Conservation (phyloP, 2,329 filamentous ascomycete genomes). For the Colletotrichum siamense region DNA sequence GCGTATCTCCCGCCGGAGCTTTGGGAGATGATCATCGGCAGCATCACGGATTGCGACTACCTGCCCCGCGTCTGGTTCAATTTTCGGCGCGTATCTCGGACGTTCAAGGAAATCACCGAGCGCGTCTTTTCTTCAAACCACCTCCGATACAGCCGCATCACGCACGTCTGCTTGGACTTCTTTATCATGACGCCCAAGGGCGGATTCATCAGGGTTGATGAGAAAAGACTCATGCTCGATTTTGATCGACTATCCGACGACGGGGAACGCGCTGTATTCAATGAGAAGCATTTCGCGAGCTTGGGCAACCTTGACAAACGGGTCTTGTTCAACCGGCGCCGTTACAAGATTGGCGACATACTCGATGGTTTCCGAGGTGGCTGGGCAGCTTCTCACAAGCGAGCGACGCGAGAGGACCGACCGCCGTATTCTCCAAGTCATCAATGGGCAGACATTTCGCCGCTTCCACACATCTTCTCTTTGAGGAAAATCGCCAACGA, state of each 20-base stretch:
- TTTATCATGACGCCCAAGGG: not conserved
- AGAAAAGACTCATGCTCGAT: not conserved
- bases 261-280: not conserved
- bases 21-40: slow-evolving; percentile 16
- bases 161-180: slow-evolving; percentile 5
- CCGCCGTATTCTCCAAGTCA: not conserved
- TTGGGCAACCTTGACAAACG: not conserved
- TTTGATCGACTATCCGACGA: not conserved
- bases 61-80: slow-evolving; percentile 21
- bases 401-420: not conserved
- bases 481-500: slow-evolving; percentile 20
- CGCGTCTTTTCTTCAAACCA: slow-evolving; percentile 12
- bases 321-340: not conserved
- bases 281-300: not conserved
- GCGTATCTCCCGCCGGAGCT: slow-evolving; percentile 19
- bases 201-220: not conserved
- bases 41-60: slow-evolving; percentile 18
- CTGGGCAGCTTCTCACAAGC: not conserved
- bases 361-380: not conserved
- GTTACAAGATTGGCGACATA: not conserved
- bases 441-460: not conserved
- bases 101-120: slow-evolving; percentile 18
- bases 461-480: slow-evolving; percentile 7
- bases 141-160: slow-evolving; percentile 10
- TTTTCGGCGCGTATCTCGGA: slow-evolving; percentile 18